Evolutionary conservation across 2,329 filamentous ascomycete species (phyloP).

Genomic region (Bipolaris gigantea): DNA sequence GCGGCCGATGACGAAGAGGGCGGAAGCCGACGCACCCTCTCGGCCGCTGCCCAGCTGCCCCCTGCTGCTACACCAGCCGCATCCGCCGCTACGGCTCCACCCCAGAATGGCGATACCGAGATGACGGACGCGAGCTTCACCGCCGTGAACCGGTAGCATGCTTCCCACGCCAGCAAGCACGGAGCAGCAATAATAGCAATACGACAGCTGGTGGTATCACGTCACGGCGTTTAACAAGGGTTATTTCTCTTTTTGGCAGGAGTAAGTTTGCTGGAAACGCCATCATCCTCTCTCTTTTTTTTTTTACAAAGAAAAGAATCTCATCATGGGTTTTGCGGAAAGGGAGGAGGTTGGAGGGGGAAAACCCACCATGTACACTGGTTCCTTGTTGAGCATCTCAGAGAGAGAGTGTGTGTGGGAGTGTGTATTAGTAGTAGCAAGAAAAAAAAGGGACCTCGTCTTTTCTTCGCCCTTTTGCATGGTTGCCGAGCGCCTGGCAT

Average conservation of each 20-base stretch:
- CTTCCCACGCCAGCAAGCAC: not conserved
- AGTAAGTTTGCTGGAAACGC: not conserved
- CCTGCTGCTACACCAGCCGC: conserved; percentile 21
- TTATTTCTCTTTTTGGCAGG: not conserved
- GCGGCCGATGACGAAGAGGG: conserved; percentile 31
- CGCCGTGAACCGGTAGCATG: conserved; percentile 41
- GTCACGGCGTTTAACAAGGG: conserved; percentile 7
- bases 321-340: not conserved
- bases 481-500: not conserved
- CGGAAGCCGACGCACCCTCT: conserved; percentile 32
- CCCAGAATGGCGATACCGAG: conserved; percentile 46
- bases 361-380: not conserved
- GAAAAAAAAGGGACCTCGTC: not conserved
- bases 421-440: conserved; percentile 8
- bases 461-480: not conserved
- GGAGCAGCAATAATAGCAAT: not conserved
- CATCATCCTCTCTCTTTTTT: not conserved
- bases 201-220: conserved; percentile 6
- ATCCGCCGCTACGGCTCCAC: conserved; percentile 10
- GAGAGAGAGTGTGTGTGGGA: no score
- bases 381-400: not conserved
- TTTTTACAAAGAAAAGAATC: no score
- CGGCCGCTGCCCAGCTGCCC: conserved; percentile 26
- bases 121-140: conserved; percentile 48
- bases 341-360: not conserved